These are phyloP conservation scores for Mangifera indica DNA, from an alignment of 345 rosid genomes.

Conservation along the genomic window DNA sequence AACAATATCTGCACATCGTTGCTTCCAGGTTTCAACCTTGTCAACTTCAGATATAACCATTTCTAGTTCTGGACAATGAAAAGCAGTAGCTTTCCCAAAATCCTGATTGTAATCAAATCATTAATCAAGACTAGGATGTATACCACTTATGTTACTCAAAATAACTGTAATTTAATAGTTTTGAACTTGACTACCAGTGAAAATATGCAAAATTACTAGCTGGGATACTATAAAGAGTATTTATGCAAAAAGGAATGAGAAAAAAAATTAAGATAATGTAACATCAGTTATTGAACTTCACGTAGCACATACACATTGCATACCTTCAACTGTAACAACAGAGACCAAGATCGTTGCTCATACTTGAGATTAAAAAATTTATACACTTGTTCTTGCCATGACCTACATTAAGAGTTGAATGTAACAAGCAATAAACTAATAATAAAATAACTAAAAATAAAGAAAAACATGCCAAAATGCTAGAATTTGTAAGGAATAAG, in stretches of 20 bases:
- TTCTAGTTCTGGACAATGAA: constrained; percentile 54
- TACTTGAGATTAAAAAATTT: constrained; percentile 38
- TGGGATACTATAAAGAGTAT: background rate
- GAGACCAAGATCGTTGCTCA: constrained; percentile 45
- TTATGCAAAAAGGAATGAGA: background rate
- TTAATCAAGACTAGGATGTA: background rate
- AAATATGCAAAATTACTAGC: background rate
- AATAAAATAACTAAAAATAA: constrained; percentile 9
- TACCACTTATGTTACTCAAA: background rate
- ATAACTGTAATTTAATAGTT: no score
- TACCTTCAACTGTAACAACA: constrained; percentile 53
- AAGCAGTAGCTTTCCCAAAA: constrained; percentile 42
- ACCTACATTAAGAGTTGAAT: constrained; percentile 35
- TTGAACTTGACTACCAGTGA: background rate
- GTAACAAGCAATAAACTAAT: constrained; percentile 13
- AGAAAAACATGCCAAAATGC: background rate
- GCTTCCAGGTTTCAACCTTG: constrained; percentile 63
- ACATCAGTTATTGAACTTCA: background rate
- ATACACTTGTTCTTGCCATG: constrained; percentile 56
- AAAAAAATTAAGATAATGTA: background rate
- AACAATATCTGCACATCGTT: constrained; percentile 33
- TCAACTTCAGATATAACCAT: constrained; percentile 45
- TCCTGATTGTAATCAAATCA: constrained; percentile 42
- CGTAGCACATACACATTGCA: constrained; percentile 14
- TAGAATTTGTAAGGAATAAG: background rate